Base-by-base conservation (phyloP, 2,329 filamentous ascomycete genomes). In the Fusarium subtropicale region DNA sequence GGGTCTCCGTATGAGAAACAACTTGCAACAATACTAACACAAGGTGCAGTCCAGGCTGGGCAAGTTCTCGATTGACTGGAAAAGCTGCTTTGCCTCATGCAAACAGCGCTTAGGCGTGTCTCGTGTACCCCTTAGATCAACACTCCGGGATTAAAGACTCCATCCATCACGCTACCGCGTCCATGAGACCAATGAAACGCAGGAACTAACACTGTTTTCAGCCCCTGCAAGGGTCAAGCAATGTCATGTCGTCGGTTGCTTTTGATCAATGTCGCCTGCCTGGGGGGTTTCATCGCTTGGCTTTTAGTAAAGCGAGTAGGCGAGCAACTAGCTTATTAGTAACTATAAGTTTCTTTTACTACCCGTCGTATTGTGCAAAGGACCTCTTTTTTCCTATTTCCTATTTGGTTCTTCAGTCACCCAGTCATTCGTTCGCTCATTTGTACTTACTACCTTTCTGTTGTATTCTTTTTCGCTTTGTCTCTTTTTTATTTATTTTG, bases 151-250 rank as follows among this genome's bases (percentile, higher is more conserved):
- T 56, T 33, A 31, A 38, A 16, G 9, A 28, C 47, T 45, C 62
- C 62, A 51, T 69, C 9, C 26, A 39, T 47, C 11, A 39, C 62
- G 28, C 36, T 48, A 42, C 48, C 26, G 1, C 38, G n/a, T n/a
- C 20, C 22, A 36, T n/a, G 16, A 28, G 24, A 28, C 67, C 67
- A 70, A 71, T 71, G 18, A 60, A 34, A 45, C 34, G 10, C 33
- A 41, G 18, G 16, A 38, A 60, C 62, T 47, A 67, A 64, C 18
- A 59, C 22, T 8, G 18, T 47, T 47, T 41, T 36, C n/a, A 41
- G 42, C 50, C 42, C 45, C 48, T 70, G 42, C 52, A 58, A 66
- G 52, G 20, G 36, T 39, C 67, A 70, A 34, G 41, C 67, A 70
- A 42, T 46, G 53, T 52, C 58, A 60, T 53, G 34, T 53, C 41